These are phyloP conservation scores for Pleurotus salmoneostramineus DNA, from an alignment of 768 basidiomycete species.

Conservation along the genomic window DNA sequence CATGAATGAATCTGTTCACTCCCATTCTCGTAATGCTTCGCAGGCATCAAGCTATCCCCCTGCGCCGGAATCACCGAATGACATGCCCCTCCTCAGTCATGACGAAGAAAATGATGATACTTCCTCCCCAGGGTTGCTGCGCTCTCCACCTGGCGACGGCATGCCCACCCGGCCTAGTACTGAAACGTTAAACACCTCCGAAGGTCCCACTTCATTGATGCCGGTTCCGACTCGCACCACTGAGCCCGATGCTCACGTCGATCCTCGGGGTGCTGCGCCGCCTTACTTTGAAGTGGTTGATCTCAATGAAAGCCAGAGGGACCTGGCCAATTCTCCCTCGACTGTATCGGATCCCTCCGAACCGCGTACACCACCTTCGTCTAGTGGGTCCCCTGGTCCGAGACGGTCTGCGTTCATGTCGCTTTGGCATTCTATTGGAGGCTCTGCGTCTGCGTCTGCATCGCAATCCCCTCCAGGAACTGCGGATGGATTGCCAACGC, in stretches of 20 bases:
- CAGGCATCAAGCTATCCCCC: constrained; percentile 29
- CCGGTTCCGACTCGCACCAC: constrained; percentile 17
- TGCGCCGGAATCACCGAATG: constrained; percentile 34
- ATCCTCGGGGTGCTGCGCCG: constrained; percentile 61
- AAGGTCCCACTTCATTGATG: constrained; percentile 25
- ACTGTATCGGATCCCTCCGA: neutral
- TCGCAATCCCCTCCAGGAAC: constrained; percentile 1
- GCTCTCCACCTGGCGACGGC: constrained; percentile 15
- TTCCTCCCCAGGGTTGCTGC: constrained; percentile 14
- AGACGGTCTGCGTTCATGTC: constrained; percentile 5
- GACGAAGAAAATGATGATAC: constrained; percentile 22
- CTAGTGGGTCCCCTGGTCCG: neutral
- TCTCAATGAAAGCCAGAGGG: neutral
- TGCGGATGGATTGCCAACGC: constrained; percentile 7
- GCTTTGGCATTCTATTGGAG: constrained; percentile 4
- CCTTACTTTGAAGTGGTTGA: constrained; percentile 58
- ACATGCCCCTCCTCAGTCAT: constrained; percentile 36
- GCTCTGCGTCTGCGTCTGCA: neutral
- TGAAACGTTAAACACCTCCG: constrained; percentile 25
- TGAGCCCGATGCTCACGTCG: constrained; percentile 16
- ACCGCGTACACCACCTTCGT: neutral
- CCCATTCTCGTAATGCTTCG: constrained; percentile 24
- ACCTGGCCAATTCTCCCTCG: neutral
- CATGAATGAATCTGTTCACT: constrained; percentile 22
- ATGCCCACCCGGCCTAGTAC: constrained; percentile 19